phyloP scores from a whole-genome alignment of 108 stramenopile genomes.

The Schizochytrium sp. region DNA sequence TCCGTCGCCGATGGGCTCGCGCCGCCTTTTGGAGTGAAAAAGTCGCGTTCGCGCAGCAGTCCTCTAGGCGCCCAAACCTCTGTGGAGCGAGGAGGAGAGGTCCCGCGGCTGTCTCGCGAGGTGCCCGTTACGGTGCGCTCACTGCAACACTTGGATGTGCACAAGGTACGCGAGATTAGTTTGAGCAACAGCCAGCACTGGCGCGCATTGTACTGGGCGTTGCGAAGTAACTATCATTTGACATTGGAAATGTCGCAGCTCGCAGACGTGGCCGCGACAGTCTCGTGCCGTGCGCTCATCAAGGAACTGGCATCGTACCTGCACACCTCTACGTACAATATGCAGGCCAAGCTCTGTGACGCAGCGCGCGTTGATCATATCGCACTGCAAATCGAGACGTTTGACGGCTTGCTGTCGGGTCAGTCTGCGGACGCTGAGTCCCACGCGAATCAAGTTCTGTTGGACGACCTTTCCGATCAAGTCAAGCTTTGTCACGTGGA shows the following conservation, averaged over 20 bases:
- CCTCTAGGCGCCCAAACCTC: background rate
- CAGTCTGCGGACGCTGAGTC: background rate
- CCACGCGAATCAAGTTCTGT: background rate
- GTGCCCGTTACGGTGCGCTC: background rate
- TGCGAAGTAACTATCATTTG: background rate
- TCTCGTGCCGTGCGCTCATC: background rate
- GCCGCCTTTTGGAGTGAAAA: background rate
- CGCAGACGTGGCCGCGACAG: background rate
- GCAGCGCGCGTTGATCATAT: slow-evolving; percentile 3
- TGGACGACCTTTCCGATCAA: background rate
- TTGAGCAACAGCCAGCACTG: background rate
- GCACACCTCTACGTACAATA: background rate
- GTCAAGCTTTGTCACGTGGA: background rate
- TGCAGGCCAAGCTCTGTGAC: background rate
- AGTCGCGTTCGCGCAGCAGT: background rate
- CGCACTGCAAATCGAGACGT: background rate
- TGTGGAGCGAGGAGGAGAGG: background rate
- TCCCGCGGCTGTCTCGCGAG: background rate
- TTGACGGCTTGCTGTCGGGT: background rate
- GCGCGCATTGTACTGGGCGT: background rate
- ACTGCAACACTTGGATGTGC: background rate
- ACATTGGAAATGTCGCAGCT: background rate
- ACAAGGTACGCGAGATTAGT: background rate
- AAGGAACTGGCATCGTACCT: background rate
- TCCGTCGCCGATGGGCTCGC: too few species aligned